Percentiles rank a stretch among this genome's conserved stretches.
phyloP scores from a whole-genome alignment of 2,329 filamentous ascomycete species.

The Aureobasidium sp. region DNA sequence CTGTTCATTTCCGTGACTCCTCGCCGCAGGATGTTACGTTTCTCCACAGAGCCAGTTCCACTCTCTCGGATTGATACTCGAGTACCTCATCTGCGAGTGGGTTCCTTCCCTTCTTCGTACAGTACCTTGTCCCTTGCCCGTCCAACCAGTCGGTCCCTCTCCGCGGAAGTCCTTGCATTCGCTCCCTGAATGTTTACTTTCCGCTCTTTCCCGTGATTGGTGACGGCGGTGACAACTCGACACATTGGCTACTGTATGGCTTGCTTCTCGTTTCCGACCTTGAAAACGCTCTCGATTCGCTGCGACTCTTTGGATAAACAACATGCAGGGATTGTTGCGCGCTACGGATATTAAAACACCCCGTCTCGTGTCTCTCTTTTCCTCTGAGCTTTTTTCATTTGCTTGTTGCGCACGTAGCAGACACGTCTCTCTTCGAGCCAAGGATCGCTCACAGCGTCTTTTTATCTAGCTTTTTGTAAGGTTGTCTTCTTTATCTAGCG shows the following conservation, averaged over 20 bases:
- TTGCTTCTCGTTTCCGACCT: too few species aligned
- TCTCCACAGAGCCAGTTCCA: neutral
- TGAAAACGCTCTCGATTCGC: too few species aligned
- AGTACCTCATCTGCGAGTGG: neutral
- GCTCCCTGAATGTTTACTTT: neutral
- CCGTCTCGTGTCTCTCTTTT: neutral
- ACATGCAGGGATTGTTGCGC: too few species aligned
- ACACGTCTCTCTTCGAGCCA: neutral
- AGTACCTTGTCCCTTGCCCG: neutral
- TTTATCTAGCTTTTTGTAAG: neutral
- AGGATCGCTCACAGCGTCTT: neutral
- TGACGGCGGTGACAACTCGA: neutral
- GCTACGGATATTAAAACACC: too few species aligned
- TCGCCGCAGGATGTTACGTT: neutral
- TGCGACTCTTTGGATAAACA: too few species aligned
- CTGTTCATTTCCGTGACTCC: neutral
- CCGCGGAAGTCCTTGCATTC: neutral
- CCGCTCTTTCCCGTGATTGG: neutral
- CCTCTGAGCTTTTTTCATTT: neutral
- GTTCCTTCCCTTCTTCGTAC: neutral
- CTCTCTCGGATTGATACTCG: neutral
- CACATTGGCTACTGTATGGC: too few species aligned
- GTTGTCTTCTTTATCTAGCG: too few species aligned
- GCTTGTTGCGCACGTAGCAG: too few species aligned
- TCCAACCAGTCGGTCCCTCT: neutral